A percentile compares a stretch with the other conserved stretches of the same genome.
Conservation (phyloP, 2,329 filamentous ascomycete genomes). For the Nakataea oryzae region DNA sequence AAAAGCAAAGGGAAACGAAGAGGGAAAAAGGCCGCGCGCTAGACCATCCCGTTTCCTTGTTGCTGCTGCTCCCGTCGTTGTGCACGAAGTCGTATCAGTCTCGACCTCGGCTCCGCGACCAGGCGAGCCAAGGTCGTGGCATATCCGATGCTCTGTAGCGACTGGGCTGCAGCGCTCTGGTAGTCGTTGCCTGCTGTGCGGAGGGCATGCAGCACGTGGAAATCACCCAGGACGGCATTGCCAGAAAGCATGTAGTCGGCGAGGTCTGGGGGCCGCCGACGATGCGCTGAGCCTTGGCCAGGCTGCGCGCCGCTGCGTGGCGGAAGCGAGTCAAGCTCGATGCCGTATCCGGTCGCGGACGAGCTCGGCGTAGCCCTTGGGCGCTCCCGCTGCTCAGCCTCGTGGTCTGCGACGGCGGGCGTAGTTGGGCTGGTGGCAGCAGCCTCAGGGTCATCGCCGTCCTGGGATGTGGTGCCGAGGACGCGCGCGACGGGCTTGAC, state of each 20-base stretch:
- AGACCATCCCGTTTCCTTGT: neutral
- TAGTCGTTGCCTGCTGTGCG: slow-evolving; percentile 34
- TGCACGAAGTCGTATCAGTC: slow-evolving; percentile 19
- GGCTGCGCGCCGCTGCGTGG: slow-evolving; percentile 15
- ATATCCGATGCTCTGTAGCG: slow-evolving; percentile 43
- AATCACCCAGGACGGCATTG: slow-evolving; percentile 42
- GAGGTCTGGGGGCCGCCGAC: slow-evolving; percentile 21
- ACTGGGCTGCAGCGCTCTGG: slow-evolving; percentile 36
- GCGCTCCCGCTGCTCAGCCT: slow-evolving; percentile 46
- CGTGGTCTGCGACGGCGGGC: slow-evolving; percentile 20
- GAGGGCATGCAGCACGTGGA: slow-evolving; percentile 40
- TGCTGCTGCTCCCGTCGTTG: slow-evolving; percentile 10
- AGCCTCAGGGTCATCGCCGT: slow-evolving; percentile 7
- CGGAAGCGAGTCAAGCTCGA: slow-evolving; percentile 32
- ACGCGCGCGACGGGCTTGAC: slow-evolving; percentile 23
- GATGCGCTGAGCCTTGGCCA: slow-evolving; percentile 12
- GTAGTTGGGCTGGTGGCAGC: slow-evolving; percentile 14
- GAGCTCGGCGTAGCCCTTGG: slow-evolving; percentile 22
- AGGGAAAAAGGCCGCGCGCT: neutral
- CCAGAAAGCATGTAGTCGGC: slow-evolving; percentile 42
- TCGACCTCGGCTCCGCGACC: slow-evolving; percentile 31
- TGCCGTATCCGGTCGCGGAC: slow-evolving; percentile 13
- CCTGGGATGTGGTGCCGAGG: slow-evolving; percentile 6
- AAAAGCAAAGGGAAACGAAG: slow-evolving; percentile 2
- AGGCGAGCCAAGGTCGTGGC: slow-evolving; percentile 42